Percentiles rank a stretch among this genome's conserved stretches.
Evolutionary conservation across 495 filamentous ascomycete genomes (phyloP).

Genomic region (Usnea hakonensis): DNA sequence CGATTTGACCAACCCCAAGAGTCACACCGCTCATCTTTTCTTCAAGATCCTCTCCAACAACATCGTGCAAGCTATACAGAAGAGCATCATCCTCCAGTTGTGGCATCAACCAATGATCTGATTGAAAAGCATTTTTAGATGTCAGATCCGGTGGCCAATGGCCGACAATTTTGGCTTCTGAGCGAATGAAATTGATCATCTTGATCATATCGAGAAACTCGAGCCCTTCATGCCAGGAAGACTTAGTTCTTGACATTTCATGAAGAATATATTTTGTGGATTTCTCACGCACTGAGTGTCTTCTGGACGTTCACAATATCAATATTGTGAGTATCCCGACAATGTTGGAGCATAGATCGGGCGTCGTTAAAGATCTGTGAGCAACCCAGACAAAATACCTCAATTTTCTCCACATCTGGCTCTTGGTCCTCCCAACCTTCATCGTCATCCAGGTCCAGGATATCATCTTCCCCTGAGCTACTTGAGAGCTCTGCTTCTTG

Average conservation of each 20-base stretch:
- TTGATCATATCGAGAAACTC: constrained; percentile 81
- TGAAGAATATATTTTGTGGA: too few relatives aligned
- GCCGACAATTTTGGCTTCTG: constrained; percentile 46
- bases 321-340: constrained; percentile 62
- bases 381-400: constrained; percentile 64
- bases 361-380: constrained; percentile 59
- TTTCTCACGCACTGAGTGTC: constrained; percentile 46
- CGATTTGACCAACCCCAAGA: background rate
- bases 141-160: constrained; percentile 44
- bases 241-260: background rate
- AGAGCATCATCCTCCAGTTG: constrained; percentile 86
- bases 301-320: constrained; percentile 62
- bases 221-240: constrained; percentile 40
- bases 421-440: constrained; percentile 80
- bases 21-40: background rate
- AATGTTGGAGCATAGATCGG: constrained; percentile 60
- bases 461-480: constrained; percentile 42
- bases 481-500: constrained; percentile 27
- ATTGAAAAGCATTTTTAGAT: constrained; percentile 51
- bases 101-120: constrained; percentile 73
- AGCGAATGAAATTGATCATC: constrained; percentile 74
- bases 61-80: constrained; percentile 73
- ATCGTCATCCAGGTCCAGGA: constrained; percentile 40
- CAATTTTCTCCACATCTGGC: constrained; percentile 54
- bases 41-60: constrained; percentile 37